Percentiles rank a stretch among this genome's conserved stretches.
Conservation (phyloP, 257 asterid species). For the Cordia subcordata region DNA sequence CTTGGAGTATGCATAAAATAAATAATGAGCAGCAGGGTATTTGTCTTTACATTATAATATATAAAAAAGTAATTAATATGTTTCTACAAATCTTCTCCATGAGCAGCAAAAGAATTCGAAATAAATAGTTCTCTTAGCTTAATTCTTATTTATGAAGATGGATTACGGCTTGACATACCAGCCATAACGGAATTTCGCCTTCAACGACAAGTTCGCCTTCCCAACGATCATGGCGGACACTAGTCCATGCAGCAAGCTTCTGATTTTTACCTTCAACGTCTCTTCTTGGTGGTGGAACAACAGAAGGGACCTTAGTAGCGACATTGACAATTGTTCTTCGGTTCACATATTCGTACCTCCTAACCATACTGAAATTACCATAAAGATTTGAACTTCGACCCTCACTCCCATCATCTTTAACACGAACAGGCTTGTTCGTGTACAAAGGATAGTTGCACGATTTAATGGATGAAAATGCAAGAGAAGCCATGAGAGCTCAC, state of each 20-base stretch:
- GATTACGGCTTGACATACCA: too few relatives aligned
- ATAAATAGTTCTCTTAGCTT: too few relatives aligned
- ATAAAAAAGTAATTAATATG: too few relatives aligned
- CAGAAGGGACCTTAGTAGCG: constrained; percentile 38
- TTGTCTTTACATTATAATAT: too few relatives aligned
- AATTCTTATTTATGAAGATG: too few relatives aligned
- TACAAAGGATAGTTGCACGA: constrained; percentile 13
- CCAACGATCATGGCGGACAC: constrained; percentile 80
- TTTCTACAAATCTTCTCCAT: too few relatives aligned
- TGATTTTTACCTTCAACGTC: not conserved
- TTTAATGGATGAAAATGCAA: constrained; percentile 30
- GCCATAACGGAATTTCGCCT: constrained; percentile 84
- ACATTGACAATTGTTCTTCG: constrained; percentile 27
- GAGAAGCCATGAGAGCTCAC: constrained; percentile 49
- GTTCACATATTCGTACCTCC: not conserved
- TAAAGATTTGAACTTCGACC: not conserved
- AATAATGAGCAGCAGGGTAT: too few relatives aligned
- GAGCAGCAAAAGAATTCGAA: too few relatives aligned
- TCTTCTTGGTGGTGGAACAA: constrained; percentile 15
- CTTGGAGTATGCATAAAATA: too few relatives aligned
- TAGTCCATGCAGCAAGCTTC: constrained; percentile 81
- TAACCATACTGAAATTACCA: constrained; percentile 12
- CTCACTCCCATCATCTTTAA: constrained; percentile 14
- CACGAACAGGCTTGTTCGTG: constrained; percentile 13
- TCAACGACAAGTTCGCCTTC: constrained; percentile 82